phyloP scores from a whole-genome alignment of 2,329 filamentous ascomycete species.

The Byssochlamys sp. region DNA sequence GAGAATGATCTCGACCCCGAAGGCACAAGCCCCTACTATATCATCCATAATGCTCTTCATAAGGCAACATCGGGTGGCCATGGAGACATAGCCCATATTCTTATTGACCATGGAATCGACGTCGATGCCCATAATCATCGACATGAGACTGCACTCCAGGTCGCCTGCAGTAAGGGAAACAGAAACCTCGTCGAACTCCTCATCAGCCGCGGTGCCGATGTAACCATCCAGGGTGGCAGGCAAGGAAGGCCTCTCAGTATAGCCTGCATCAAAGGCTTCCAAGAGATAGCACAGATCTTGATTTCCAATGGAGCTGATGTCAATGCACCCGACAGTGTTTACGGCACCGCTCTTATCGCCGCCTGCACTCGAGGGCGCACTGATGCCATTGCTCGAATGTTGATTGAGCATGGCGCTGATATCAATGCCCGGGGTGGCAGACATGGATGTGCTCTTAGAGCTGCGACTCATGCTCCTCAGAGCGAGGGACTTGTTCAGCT shows the following conservation, averaged over 20 bases:
- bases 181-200: constrained; percentile 8
- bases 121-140: constrained; percentile 5
- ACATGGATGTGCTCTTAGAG: no score
- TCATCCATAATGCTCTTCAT: background rate
- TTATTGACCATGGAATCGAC: constrained; percentile 6
- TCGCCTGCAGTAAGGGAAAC: constrained; percentile 3
- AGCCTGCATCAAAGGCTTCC: background rate
- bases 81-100: background rate
- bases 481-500: no score
- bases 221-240: background rate
- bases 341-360: background rate
- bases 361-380: background rate
- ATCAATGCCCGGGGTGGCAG: background rate
- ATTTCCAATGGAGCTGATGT: background rate
- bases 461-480: no score
- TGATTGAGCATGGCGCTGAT: background rate
- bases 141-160: constrained; percentile 7
- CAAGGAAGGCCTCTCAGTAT: constrained; percentile 3
- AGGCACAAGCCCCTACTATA: no score
- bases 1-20: background rate
- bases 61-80: background rate
- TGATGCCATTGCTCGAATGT: background rate
- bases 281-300: background rate
- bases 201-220: constrained; percentile 7
- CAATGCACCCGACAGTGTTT: background rate